Conservation (phyloP, 768 basidiomycete genomes). For the Suillus lakei region DNA sequence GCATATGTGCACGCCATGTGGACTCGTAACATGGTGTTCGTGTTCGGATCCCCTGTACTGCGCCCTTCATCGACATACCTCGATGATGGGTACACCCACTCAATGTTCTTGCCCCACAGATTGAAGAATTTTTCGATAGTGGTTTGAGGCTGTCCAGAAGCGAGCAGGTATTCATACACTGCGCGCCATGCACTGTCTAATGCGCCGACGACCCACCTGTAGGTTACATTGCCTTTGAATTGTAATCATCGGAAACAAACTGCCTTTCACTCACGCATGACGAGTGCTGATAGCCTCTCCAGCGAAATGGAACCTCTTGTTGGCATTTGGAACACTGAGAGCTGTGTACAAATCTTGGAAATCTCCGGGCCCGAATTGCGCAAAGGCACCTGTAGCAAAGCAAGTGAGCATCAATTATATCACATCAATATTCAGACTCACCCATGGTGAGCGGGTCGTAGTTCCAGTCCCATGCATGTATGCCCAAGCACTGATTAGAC, state of each 20-base stretch:
- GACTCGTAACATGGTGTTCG: not conserved
- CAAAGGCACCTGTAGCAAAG: constrained; percentile 40
- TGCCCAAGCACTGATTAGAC: constrained; percentile 23
- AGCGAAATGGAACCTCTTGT: constrained; percentile 39
- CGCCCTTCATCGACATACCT: not conserved
- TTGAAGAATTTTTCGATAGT: constrained; percentile 21
- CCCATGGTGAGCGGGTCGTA: constrained; percentile 39
- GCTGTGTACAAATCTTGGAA: constrained; percentile 37
- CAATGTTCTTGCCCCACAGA: constrained; percentile 36
- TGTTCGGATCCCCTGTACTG: not conserved
- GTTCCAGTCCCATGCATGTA: constrained; percentile 40
- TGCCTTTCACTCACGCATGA: constrained; percentile 31
- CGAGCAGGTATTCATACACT: constrained; percentile 31
- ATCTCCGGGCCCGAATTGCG: constrained; percentile 45
- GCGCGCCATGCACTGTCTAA: constrained; percentile 43
- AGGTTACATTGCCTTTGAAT: not conserved
- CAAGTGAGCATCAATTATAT: not conserved
- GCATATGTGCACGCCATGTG: constrained; percentile 6
- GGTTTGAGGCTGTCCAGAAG: constrained; percentile 16
- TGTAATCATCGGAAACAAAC: not conserved
- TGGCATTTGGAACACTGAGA: constrained; percentile 36
- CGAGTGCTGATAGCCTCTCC: constrained; percentile 42
- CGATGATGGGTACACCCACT: constrained; percentile 26
- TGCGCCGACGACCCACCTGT: constrained; percentile 45
- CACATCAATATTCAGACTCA: constrained; percentile 17